Evolutionary conservation across 345 rosid genomes (phyloP), one percentile per base, ranked within the genome.

Genomic region (Linum trigynum): DNA sequence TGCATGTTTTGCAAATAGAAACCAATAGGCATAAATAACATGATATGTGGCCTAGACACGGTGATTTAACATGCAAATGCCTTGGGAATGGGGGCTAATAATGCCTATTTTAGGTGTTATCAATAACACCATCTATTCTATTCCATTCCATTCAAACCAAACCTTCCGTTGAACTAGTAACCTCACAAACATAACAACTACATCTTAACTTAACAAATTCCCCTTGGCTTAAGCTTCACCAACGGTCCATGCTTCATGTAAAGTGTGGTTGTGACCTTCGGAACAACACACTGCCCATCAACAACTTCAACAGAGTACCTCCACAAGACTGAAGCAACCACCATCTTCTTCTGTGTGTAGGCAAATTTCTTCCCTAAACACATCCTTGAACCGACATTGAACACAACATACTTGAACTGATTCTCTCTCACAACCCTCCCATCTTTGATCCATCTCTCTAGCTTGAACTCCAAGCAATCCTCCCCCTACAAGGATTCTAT

Each of bases 321-420:
- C 70, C 71, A 41, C 67, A 90, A 66, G 56, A 83, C 64, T 0
- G 97, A 79, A 69, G 92, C 84, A 57, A 84, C 88, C 74, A 88
- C 86, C 91, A 91, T 83, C 70, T 91, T 88, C 97, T 88, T 91
- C 71, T 91, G 91, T 77, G 81, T 62, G 80, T 82, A 88, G 2
- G 92, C 91, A 53, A 84, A 86, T 37, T 81, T 86, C 76, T 82
- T 91, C 58, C 95, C 96, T 63, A 86, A 38, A 53, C 92, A 91
- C 63, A 83, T 39, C 74, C 92, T 81, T 55, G 88, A 92, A 59
- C 97, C 92, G 0, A 75, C 95, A 59, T 86, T 88, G 63, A 91
- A 88, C 36, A 86, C 95, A 0, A 78, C 92, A 51, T 80, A 86
- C 57, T 84, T 91, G 78, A 78, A 91, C 67, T 83, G 92, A 67